These are phyloP conservation scores for Fagopyrum homotropicum DNA, from an alignment of 148 eudicot genomes.

Conservation along the genomic window DNA sequence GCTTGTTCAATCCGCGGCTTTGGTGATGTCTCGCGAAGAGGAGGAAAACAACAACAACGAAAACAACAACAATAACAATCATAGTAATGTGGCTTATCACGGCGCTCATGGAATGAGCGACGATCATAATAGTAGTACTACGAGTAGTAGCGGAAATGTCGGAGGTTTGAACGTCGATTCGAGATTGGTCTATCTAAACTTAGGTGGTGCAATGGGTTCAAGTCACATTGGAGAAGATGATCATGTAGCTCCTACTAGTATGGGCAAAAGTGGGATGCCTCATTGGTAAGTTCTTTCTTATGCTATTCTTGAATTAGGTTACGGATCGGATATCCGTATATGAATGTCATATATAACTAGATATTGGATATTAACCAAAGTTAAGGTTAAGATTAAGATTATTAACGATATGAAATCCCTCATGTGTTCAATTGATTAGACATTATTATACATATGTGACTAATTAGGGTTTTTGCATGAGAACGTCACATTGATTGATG, in stretches of 20 bases:
- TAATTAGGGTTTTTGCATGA: background rate
- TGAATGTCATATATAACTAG: background rate
- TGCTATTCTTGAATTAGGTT: background rate
- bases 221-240: background rate
- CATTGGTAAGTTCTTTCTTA: background rate
- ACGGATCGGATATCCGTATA: background rate
- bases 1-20: conserved; percentile 85
- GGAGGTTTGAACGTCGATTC: background rate
- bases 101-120: background rate
- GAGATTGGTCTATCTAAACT: conserved; percentile 4
- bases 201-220: background rate
- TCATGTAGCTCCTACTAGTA: background rate
- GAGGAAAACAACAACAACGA: conserved; percentile 31
- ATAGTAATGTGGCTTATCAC: background rate
- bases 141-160: background rate
- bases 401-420: no score
- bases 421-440: background rate
- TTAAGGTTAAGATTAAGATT: background rate
- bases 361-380: background rate
- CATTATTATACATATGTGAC: background rate
- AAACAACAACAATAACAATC: background rate
- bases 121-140: background rate
- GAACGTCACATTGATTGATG: background rate
- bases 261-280: background rate
- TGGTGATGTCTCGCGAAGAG: conserved; percentile 80